Conservation (phyloP, 768 basidiomycete species). For the Neoboletus magnificus region DNA sequence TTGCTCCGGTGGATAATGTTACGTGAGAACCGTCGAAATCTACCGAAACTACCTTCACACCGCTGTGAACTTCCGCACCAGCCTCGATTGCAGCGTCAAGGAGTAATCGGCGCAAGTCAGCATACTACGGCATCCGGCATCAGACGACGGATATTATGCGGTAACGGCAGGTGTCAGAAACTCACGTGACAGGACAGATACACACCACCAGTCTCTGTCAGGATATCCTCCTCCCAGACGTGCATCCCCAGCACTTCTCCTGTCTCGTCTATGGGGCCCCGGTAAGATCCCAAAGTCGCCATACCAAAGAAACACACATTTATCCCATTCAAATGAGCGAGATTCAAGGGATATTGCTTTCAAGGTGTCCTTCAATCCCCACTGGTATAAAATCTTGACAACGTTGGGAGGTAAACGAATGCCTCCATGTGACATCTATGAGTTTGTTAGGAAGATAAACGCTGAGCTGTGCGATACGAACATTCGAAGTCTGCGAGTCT, state of each 20-base stretch:
- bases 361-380: constrained; percentile 50
- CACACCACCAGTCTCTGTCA: constrained; percentile 46
- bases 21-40: constrained; percentile 35
- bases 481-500: constrained; percentile 37
- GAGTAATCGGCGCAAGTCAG: constrained; percentile 48
- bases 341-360: constrained; percentile 31
- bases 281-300: neutral
- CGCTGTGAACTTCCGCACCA: constrained; percentile 47
- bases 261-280: constrained; percentile 36
- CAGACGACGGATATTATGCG: neutral
- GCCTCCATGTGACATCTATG: constrained; percentile 36
- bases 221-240: constrained; percentile 45
- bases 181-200: constrained; percentile 50
- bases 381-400: constrained; percentile 51
- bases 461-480: constrained; percentile 11
- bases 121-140: constrained; percentile 38
- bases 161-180: neutral
- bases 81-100: constrained; percentile 43
- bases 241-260: constrained; percentile 45
- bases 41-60: constrained; percentile 37
- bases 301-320: constrained; percentile 21
- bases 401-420: constrained; percentile 56
- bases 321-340: constrained; percentile 21
- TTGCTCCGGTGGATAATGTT: constrained; percentile 40
- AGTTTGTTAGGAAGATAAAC: neutral